Percentiles rank a stretch among this genome's conserved stretches.
phyloP scores from a whole-genome alignment of 2,329 filamentous ascomycete genomes.

The Xylaria sp. region DNA sequence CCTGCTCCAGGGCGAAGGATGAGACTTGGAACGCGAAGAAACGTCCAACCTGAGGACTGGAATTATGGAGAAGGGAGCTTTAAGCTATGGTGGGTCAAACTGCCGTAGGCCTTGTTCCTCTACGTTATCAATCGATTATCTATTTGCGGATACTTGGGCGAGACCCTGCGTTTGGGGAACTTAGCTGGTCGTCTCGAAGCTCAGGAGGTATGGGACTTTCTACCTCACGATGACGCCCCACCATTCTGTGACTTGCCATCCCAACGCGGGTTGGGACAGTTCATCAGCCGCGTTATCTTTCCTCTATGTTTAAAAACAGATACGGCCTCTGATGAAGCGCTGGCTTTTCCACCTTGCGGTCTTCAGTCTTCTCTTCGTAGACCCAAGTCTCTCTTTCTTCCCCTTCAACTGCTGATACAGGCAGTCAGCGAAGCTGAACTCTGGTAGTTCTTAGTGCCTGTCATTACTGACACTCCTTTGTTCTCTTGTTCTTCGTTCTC shows the following conservation, averaged over 20 bases:
- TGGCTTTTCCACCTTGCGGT: slow-evolving; percentile 41
- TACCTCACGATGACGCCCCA: slow-evolving; percentile 43
- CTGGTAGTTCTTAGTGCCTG: slow-evolving; percentile 38
- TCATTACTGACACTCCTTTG: slow-evolving; percentile 1
- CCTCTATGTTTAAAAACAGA: slow-evolving; percentile 35
- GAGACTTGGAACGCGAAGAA: slow-evolving; percentile 44
- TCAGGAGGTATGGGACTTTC: slow-evolving; percentile 15
- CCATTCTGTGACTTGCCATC: slow-evolving; percentile 40
- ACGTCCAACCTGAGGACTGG: slow-evolving; percentile 38
- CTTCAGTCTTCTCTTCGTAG: slow-evolving; percentile 47
- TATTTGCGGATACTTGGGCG: slow-evolving; percentile 28
- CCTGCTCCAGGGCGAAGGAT: slow-evolving; percentile 43
- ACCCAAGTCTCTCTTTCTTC: slow-evolving; percentile 46
- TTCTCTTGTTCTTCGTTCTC: not conserved
- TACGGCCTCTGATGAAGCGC: slow-evolving; percentile 30
- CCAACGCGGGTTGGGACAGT: slow-evolving; percentile 36
- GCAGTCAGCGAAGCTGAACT: slow-evolving; percentile 56
- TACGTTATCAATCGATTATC: slow-evolving; percentile 21
- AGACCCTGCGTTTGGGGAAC: slow-evolving; percentile 25
- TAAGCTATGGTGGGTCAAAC: slow-evolving; percentile 46
- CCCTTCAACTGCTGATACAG: slow-evolving; percentile 11
- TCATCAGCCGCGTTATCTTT: slow-evolving; percentile 37
- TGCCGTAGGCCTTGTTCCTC: slow-evolving; percentile 27
- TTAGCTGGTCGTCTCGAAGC: slow-evolving; percentile 30
- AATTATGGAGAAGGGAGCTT: slow-evolving; percentile 44